Evolutionary conservation across 2,329 filamentous ascomycete species (phyloP), one percentile per base, ranked within the genome.

Genomic region (Trichophyton simii): DNA sequence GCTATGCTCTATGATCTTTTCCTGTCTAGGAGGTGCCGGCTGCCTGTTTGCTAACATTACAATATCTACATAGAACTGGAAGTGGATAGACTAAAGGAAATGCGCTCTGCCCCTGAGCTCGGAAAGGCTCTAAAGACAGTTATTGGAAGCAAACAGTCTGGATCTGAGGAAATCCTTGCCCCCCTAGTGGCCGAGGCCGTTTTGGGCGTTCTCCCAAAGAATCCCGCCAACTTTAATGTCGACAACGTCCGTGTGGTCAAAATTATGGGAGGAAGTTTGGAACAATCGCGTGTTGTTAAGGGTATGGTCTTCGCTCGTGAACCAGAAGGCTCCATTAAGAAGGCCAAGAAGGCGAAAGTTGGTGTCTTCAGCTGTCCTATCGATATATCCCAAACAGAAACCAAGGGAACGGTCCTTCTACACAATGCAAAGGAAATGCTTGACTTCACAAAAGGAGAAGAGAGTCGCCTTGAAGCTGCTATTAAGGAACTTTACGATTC

Each of bases 401-500:
- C 94, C 70, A 99, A 99, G 82, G 95, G 95, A 58, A 99, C 94
- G 9, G 94, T 99, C 52, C 82, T 99, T 59, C 78, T 99, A 69
- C 90, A 99, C 78, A 99, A 96, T 73, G 92, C 92, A 63, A 88
- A 97, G 80, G 94, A 99, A 78, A 97, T 99, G 89, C 83, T 97
- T 73, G 88, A 97, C 73, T 99, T 97, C 78, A 96, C 90, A 70
- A 96, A 91, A 80, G 95, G 94, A 65, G 94, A 99, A 79, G 94
- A 99, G 79, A 78, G 80, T 61, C 92, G 96, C 74, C 85, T 99
- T 58, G 94, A 99, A 79, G 82, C 86, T 54, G 82, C 87, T 58
- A 89, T 99, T 79, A 97, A 97, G 82, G 91, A 96, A 76, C 83
- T 99, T 22, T 86, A 96, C 75, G 94, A 99, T 73, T 92, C 90